Base-by-base conservation (phyloP, 2,329 filamentous ascomycete species). In the Rachicladosporium sp. region DNA sequence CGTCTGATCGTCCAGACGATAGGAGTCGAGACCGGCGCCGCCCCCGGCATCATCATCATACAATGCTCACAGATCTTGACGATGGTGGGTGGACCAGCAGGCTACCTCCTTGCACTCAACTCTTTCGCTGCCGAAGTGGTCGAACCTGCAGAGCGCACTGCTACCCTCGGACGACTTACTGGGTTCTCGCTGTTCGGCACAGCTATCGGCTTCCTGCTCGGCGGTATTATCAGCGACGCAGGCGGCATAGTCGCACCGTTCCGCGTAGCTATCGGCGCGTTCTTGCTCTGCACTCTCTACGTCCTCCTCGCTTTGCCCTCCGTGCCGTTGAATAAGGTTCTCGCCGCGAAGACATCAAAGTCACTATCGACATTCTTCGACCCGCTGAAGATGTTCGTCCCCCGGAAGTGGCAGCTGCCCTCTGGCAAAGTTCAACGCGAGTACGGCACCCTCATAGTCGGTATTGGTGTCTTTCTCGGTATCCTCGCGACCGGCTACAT, bases 401-500 rank as follows among this genome's bases (percentile, higher is more conserved):
- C 79, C 0, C 72, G 75, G 46, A 69, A 63, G 35, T 67, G 78
- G 50, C 59, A 68, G 0, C 57, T 75, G 0, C 49, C 51, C 1
- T 65, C 68, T 36, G 79, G 79, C 1, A 61, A 59, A 1, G 49
- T 69, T 4, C 62, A 59, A 36, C 73, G 60, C 11, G 74, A 82
- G 45, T 74, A 74, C 15, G 78, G 80, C 1, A 68, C 80, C 0
- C 58, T 80, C 3, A 70, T 82, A 1, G 68, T 84, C 3, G 79
- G 76, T 12, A 59, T 67, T 1, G 80, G 80, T 1, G 76, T 81
- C 2, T 84, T 82, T 42, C 58, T 80, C 0, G 78, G 74, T 0
- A 77, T 83, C 52, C 65, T 82, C 1, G 78, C 80, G 0, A 82
- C 80, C 0, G 78, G 76, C 2, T 84, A 81, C 41, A 77, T 79